Base-by-base conservation (phyloP, 2,329 filamentous ascomycete genomes). In the Pseudocercospora fijiensis region DNA sequence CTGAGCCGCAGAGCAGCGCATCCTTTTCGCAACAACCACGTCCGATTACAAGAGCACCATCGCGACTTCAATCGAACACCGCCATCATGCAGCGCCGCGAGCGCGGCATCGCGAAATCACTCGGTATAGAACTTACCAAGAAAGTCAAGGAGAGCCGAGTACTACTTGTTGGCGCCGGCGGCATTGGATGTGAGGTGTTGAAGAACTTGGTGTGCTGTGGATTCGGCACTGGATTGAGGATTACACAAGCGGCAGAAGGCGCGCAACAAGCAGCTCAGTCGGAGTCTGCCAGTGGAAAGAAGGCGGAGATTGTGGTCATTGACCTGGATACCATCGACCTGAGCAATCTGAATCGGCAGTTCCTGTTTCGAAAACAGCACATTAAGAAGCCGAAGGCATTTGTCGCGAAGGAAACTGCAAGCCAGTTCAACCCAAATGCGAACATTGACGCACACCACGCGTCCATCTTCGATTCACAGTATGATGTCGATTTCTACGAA, bases 271-370 rank as follows among this genome's bases (percentile, higher is more conserved):
- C 57, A 11, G 58, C 37, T 49, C 53, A 49, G 20, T 24, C 43
- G 30, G 49, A 63, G 27, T 3, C 30, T 26, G n/a, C 24, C 64
- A 6, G 45, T 43, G 16, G 57, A 57, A 62, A 63, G 58, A 71
- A 70, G 62, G 69, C 73, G 4, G 90, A 96, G 79, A 88, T 98
- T 57, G 91, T 96, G 77, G 89, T 98, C 52, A 92, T 99, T 70
- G 95, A 99, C 78, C 90, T 99, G 65, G 95, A 99, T 77, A 99
- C 95, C 0, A 98, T 99, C 79, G 95, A 99, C 76, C 84, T 99
- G 22, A 96, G 92, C 80, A 99, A 99, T 76, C 85, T 99, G 57
- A 99, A 99, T 73, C 90, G 95, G 61, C 95, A 99, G 77, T 99
- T 99, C 74, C 87, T 99, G 55, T 99, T 99, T 78, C 87, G 93